These are phyloP conservation scores for Pseudocercospora macadamiae DNA, from an alignment of 2,329 filamentous ascomycete genomes.

Conservation along the genomic window DNA sequence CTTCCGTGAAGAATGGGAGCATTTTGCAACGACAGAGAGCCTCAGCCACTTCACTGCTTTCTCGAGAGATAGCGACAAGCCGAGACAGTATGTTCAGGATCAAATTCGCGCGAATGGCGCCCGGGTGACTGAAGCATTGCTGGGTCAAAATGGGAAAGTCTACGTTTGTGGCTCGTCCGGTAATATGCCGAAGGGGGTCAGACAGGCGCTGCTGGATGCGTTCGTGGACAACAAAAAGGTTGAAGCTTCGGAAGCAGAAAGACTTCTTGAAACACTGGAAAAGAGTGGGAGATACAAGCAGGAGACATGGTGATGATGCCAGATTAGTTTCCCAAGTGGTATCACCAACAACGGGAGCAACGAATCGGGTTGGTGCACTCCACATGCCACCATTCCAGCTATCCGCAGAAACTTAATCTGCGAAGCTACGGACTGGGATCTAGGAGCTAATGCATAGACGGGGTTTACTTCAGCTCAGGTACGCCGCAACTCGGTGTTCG, in stretches of 20 bases:
- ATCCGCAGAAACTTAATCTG: not conserved
- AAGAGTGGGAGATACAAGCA: slow-evolving; percentile 66
- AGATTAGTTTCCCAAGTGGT: not conserved
- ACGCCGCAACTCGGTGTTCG: slow-evolving; percentile 1
- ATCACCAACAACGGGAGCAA: not conserved
- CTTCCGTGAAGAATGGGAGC: slow-evolving; percentile 75
- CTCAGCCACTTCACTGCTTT: slow-evolving; percentile 67
- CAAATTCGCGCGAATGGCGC: slow-evolving; percentile 56
- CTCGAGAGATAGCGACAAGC: slow-evolving; percentile 66
- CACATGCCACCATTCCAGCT: not conserved
- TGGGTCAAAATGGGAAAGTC: slow-evolving; percentile 56
- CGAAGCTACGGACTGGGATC: not conserved
- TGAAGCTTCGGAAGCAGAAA: slow-evolving; percentile 60
- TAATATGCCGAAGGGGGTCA: slow-evolving; percentile 71
- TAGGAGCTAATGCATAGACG: slow-evolving; percentile 1
- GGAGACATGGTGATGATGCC: slow-evolving; percentile 64
- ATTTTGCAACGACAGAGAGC: slow-evolving; percentile 45
- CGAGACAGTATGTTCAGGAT: slow-evolving; percentile 71
- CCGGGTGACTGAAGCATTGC: slow-evolving; percentile 57
- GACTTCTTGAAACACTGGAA: slow-evolving; percentile 59
- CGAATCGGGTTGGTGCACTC: not conserved
- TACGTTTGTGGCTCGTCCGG: slow-evolving; percentile 66
- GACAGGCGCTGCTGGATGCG: slow-evolving; percentile 66
- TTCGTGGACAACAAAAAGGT: slow-evolving; percentile 49
- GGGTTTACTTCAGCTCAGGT: not conserved